Evolutionary conservation across 495 filamentous ascomycete species (phyloP).

Genomic region (Tricharina praecox): DNA sequence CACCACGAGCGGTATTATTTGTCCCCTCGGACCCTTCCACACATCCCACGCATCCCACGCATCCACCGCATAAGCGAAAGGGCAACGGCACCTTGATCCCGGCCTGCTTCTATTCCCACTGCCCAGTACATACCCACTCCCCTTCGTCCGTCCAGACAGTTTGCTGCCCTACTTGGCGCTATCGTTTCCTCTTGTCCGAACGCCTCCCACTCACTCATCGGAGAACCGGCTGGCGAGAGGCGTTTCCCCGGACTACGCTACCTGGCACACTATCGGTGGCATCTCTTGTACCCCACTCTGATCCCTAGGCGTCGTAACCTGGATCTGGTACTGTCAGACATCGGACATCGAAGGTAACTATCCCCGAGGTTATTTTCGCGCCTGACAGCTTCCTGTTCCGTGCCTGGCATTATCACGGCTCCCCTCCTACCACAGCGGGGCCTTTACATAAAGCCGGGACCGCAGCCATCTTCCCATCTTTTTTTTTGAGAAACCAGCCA

Average conservation of each 20-base stretch:
- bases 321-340: too few relatives aligned
- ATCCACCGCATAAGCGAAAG: too few relatives aligned
- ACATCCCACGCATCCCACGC: too few relatives aligned
- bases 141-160: conserved; percentile 3
- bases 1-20: too few relatives aligned
- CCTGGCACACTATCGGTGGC: neutral
- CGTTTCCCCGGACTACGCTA: neutral
- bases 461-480: neutral
- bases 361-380: too few relatives aligned
- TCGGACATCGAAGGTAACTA: too few relatives aligned
- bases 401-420: neutral
- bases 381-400: neutral
- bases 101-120: too few relatives aligned
- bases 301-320: too few relatives aligned
- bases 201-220: neutral
- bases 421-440: neutral
- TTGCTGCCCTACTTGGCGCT: neutral
- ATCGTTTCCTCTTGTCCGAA: conserved; percentile 2
- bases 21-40: too few relatives aligned
- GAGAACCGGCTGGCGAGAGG: neutral
- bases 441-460: neutral
- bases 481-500: neutral
- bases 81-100: too few relatives aligned
- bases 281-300: neutral
- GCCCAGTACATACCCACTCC: conserved; percentile 1